Percentiles rank a stretch among this genome's conserved stretches.
Evolutionary conservation across 2,329 filamentous ascomycete species (phyloP).

Genomic region (Neophaeococcomyces aloes): DNA sequence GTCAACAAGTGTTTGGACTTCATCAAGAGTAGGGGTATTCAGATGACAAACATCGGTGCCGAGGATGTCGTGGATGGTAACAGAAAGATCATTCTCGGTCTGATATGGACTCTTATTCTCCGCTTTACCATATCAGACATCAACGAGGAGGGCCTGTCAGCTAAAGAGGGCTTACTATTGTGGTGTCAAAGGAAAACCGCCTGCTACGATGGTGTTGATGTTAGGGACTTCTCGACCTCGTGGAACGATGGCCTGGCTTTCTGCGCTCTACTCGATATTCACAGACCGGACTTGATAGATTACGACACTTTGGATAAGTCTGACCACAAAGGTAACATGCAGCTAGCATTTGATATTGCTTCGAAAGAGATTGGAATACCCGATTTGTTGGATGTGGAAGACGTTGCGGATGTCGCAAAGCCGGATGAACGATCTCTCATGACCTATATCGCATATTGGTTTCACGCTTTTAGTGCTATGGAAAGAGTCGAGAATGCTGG

Average conservation of each 20-base stretch:
- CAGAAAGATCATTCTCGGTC: slow-evolving; percentile 87
- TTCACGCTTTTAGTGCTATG: slow-evolving; percentile 98
- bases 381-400: slow-evolving; percentile 88
- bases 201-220: slow-evolving; percentile 94
- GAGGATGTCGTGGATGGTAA: slow-evolving; percentile 98
- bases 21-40: slow-evolving; percentile 80
- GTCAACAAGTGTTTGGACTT: slow-evolving; percentile 92
- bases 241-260: slow-evolving; percentile 98
- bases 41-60: slow-evolving; percentile 96
- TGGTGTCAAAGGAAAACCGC: slow-evolving; percentile 99
- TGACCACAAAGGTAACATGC: slow-evolving; percentile 94
- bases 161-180: slow-evolving; percentile 84
- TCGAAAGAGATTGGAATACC: slow-evolving; percentile 95
- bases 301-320: slow-evolving; percentile 89
- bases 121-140: slow-evolving; percentile 98
- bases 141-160: slow-evolving; percentile 93
- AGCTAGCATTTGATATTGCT: slow-evolving; percentile 92
- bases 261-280: slow-evolving; percentile 91
- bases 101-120: slow-evolving; percentile 97
- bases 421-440: slow-evolving; percentile 94
- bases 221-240: slow-evolving; percentile 85
- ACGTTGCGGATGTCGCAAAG: slow-evolving; percentile 92
- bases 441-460: slow-evolving; percentile 99
- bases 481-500: slow-evolving; percentile 97
- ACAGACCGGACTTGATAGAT: slow-evolving; percentile 92